Conservation (phyloP, 2,329 filamentous ascomycete genomes). For the Calonectria henricotiae region DNA sequence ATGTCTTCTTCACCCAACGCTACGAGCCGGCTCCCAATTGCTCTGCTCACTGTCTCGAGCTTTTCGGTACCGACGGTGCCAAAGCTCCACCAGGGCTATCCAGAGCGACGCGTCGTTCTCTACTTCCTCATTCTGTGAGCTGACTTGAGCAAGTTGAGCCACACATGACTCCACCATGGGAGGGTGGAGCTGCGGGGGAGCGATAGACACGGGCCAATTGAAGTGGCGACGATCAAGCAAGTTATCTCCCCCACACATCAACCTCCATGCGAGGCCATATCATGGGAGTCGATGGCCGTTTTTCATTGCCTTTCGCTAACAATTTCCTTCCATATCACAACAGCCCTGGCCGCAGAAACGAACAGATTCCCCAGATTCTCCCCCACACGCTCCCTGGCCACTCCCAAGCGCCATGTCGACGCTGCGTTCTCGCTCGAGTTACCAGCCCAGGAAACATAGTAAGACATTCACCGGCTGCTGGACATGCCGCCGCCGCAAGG, state of each 20-base stretch:
- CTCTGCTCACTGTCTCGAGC: background rate
- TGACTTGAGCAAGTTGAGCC: slow-evolving; percentile 23
- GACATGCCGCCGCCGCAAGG: slow-evolving; percentile 58
- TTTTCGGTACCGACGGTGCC: slow-evolving; percentile 11
- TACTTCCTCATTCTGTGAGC: slow-evolving; percentile 33
- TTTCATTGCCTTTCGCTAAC: slow-evolving; percentile 31
- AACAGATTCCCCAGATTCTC: slow-evolving; percentile 6
- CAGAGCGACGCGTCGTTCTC: slow-evolving; percentile 22
- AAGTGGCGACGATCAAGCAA: slow-evolving; percentile 19
- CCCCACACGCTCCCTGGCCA: slow-evolving; percentile 2
- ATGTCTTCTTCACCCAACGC: background rate
- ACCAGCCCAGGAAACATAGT: slow-evolving; percentile 44
- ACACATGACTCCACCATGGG: slow-evolving; percentile 20
- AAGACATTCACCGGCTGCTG: slow-evolving; percentile 57
- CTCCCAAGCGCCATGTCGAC: slow-evolving; percentile 34
- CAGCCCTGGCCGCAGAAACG: slow-evolving; percentile 12
- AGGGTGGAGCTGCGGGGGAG: slow-evolving; percentile 28
- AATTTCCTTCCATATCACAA: slow-evolving; percentile 30
- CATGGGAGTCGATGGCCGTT: slow-evolving; percentile 8
- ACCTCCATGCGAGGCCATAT: slow-evolving; percentile 19
- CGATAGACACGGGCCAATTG: slow-evolving; percentile 29
- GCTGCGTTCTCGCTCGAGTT: slow-evolving; percentile 28
- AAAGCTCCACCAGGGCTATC: slow-evolving; percentile 11
- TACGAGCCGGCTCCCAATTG: background rate
- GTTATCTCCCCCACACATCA: slow-evolving; percentile 28